These are phyloP conservation scores for Tetrapyrgos nigripes DNA, from an alignment of 1,284 basidiomycete species.

Conservation along the genomic window DNA sequence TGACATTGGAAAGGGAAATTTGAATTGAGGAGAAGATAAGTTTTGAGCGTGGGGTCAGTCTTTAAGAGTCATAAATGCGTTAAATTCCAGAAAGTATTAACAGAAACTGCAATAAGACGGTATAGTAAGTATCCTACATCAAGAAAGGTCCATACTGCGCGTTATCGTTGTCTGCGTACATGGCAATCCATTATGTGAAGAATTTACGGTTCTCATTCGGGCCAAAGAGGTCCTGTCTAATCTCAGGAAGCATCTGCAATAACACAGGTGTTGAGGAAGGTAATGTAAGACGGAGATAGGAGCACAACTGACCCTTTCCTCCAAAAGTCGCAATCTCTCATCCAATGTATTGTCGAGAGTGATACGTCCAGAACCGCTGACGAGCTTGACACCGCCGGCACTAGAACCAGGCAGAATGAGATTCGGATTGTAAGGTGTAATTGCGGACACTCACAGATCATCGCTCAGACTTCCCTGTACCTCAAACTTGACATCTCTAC, in stretches of 20 bases:
- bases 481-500: slow-evolving; percentile 65
- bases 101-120: neutral
- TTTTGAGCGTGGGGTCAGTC: too few species aligned
- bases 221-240: slow-evolving; percentile 86
- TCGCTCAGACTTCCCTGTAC: slow-evolving; percentile 76
- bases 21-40: too few species aligned
- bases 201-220: slow-evolving; percentile 88
- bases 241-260: slow-evolving; percentile 95
- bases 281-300: neutral
- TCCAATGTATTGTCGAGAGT: slow-evolving; percentile 92
- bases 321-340: slow-evolving; percentile 84
- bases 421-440: neutral
- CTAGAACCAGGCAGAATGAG: slow-evolving; percentile 41
- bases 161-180: neutral
- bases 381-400: slow-evolving; percentile 85
- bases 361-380: slow-evolving; percentile 78
- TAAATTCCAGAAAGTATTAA: neutral
- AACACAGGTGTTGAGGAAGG: neutral
- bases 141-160: neutral
- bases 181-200: slow-evolving; percentile 55
- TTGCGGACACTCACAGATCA: slow-evolving; percentile 61
- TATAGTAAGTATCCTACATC: slow-evolving; percentile 6
- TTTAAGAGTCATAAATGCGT: too few species aligned
- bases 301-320: slow-evolving; percentile 78
- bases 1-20: too few species aligned